Evolutionary conservation across 441 rosid species (phyloP).

Genomic region (Metrosideros polymorpha): DNA sequence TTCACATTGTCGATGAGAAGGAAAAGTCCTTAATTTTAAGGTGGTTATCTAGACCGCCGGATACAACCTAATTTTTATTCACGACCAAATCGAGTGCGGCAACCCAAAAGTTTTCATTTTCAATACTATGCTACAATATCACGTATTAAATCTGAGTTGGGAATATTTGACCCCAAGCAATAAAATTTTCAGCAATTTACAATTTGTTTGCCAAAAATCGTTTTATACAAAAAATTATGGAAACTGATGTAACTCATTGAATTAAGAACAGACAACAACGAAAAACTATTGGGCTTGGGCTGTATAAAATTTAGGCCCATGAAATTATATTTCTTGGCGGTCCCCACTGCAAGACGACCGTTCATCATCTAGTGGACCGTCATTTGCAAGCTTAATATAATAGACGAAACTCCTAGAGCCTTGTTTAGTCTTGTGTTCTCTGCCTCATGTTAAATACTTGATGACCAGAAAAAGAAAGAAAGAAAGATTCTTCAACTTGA

Average conservation of each 20-base stretch:
- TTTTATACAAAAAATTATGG: not conserved
- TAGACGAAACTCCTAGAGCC: not conserved
- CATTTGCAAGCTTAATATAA: not conserved
- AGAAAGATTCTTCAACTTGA: not conserved
- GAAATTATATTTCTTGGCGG: not conserved
- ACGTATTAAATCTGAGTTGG: not conserved
- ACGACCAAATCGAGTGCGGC: rapidly evolving
- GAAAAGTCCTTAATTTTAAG: not conserved
- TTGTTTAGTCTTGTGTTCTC: not conserved
- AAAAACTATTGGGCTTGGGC: not conserved
- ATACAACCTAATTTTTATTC: not conserved
- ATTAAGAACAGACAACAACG: not conserved
- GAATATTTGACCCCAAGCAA: not conserved
- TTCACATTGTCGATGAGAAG: not conserved
- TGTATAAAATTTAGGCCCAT: not conserved
- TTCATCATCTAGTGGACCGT: not conserved
- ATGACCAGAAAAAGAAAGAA: not conserved
- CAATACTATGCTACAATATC: not conserved
- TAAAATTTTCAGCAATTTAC: not conserved
- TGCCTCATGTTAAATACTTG: not conserved
- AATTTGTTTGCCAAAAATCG: not conserved
- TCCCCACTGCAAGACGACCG: not conserved
- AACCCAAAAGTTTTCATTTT: not conserved
- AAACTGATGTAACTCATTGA: not conserved
- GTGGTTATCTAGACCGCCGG: rapidly evolving